Conservation (phyloP, 345 rosid species). For the Brassica carinata region DNA sequence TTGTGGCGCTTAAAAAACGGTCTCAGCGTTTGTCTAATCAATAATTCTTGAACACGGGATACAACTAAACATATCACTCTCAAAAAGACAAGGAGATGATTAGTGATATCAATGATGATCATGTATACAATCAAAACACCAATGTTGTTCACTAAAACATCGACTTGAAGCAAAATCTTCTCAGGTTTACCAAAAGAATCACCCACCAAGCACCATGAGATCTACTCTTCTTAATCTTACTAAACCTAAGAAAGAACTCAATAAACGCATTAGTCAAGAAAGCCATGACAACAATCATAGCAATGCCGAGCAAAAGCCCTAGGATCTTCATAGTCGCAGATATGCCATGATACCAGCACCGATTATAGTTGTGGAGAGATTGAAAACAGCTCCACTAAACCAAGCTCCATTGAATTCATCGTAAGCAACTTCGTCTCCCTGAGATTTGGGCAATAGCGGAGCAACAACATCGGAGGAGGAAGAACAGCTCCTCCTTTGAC, state of each 20-base stretch:
- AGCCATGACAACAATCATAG: slow-evolving; percentile 65
- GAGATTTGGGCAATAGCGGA: slow-evolving; percentile 49
- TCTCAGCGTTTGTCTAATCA: too few relatives aligned
- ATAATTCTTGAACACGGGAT: too few relatives aligned
- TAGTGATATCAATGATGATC: slow-evolving; percentile 67
- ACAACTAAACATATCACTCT: not conserved
- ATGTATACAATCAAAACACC: slow-evolving; percentile 59
- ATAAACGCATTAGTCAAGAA: slow-evolving; percentile 77
- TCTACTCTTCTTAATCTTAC: slow-evolving; percentile 57
- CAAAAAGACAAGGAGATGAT: too few relatives aligned
- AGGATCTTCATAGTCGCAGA: slow-evolving; percentile 90
- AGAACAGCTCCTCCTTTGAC: slow-evolving; percentile 43
- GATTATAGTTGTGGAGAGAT: slow-evolving; percentile 76
- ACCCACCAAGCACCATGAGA: slow-evolving; percentile 86
- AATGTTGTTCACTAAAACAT: too few relatives aligned
- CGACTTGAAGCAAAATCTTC: too few relatives aligned
- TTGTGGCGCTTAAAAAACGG: too few relatives aligned
- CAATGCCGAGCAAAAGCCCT: slow-evolving; percentile 67
- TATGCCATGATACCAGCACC: slow-evolving; percentile 94
- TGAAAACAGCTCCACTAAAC: slow-evolving; percentile 84
- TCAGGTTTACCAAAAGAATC: slow-evolving; percentile 55
- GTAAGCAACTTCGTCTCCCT: slow-evolving; percentile 51
- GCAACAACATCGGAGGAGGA: slow-evolving; percentile 44
- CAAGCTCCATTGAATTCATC: slow-evolving; percentile 76
- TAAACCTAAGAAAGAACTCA: slow-evolving; percentile 78